These are phyloP conservation scores for Cystobasidium tubakii DNA, from an alignment of 768 basidiomycete species.

Conservation along the genomic window DNA sequence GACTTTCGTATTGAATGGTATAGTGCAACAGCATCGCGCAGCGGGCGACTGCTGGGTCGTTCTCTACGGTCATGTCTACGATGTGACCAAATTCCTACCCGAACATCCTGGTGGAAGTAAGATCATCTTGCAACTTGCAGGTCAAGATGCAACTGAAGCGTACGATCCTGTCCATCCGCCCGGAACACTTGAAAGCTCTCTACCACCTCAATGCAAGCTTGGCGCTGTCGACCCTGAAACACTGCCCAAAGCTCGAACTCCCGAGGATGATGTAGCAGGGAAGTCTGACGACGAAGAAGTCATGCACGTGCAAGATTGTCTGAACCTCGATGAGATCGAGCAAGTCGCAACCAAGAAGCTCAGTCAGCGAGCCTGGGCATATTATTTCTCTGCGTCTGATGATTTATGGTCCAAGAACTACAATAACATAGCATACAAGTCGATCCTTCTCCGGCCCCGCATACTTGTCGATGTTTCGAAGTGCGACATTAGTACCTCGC, in stretches of 20 bases:
- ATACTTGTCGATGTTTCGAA: conserved; percentile 75
- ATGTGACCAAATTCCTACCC: conserved; percentile 21
- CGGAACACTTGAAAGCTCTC: conserved; percentile 48
- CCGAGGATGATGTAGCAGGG: background rate
- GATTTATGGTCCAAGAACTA: conserved; percentile 54
- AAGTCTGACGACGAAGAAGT: background rate
- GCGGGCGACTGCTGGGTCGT: conserved; percentile 63
- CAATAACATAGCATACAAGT: conserved; percentile 70
- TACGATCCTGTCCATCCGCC: conserved; percentile 49
- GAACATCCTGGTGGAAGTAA: conserved; percentile 56
- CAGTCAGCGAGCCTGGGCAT: conserved; percentile 52
- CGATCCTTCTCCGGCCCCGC: conserved; percentile 78
- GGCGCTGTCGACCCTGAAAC: conserved; percentile 12
- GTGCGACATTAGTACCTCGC: conserved; percentile 53
- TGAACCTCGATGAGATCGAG: conserved; percentile 45
- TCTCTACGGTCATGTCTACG: conserved; percentile 26
- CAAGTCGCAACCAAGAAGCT: background rate
- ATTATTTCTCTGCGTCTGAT: conserved; percentile 80
- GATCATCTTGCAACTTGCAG: conserved; percentile 71
- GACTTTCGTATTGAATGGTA: background rate
- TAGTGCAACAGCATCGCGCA: conserved; percentile 60
- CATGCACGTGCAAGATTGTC: conserved; percentile 33
- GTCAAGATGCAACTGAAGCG: conserved; percentile 85
- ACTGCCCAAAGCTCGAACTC: background rate
- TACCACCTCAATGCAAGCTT: background rate